Percentiles rank a stretch among this genome's conserved stretches.
phyloP scores from a whole-genome alignment of 768 basidiomycete species.

The Pisolithus sp. region DNA sequence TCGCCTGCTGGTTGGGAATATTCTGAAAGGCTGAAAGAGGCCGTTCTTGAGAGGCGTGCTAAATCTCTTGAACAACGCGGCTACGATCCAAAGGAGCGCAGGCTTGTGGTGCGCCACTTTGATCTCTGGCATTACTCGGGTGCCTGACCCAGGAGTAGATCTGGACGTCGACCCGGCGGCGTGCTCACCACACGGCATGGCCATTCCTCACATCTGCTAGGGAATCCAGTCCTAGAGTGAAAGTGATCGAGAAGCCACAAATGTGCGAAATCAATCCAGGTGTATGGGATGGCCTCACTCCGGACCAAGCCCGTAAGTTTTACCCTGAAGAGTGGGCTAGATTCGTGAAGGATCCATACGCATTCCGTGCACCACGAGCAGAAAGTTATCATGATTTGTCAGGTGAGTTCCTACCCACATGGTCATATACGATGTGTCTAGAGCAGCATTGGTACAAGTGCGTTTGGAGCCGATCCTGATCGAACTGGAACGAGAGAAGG shows the following conservation, averaged over 20 bases:
- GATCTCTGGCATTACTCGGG: neutral
- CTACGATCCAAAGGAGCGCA: constrained; percentile 50
- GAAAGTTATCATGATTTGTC: constrained; percentile 97
- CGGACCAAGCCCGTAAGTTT: constrained; percentile 80
- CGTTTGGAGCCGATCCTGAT: constrained; percentile 90
- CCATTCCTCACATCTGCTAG: constrained; percentile 59
- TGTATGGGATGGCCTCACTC: constrained; percentile 93
- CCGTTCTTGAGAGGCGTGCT: constrained; percentile 77
- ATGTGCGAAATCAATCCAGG: constrained; percentile 99
- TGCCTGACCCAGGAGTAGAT: constrained; percentile 45
- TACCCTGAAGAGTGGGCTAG: constrained; percentile 95
- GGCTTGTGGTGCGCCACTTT: constrained; percentile 51
- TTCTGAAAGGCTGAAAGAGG: constrained; percentile 81
- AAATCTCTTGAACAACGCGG: constrained; percentile 72
- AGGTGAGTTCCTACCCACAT: constrained; percentile 37
- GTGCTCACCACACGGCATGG: constrained; percentile 95
- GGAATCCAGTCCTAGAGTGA: constrained; percentile 44
- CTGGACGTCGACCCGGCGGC: constrained; percentile 92
- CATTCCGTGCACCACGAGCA: constrained; percentile 85
- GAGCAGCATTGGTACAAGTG: constrained; percentile 41
- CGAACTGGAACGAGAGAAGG: constrained; percentile 89
- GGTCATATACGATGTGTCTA: neutral
- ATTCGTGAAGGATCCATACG: constrained; percentile 88
- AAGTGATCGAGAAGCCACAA: constrained; percentile 90
- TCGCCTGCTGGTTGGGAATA: constrained; percentile 96